Percentiles rank a stretch among this genome's conserved stretches.
These are phyloP conservation scores for Zygosaccharomyces siamensis DNA, from an alignment of 805 yeast genomes.

Conservation along the genomic window DNA sequence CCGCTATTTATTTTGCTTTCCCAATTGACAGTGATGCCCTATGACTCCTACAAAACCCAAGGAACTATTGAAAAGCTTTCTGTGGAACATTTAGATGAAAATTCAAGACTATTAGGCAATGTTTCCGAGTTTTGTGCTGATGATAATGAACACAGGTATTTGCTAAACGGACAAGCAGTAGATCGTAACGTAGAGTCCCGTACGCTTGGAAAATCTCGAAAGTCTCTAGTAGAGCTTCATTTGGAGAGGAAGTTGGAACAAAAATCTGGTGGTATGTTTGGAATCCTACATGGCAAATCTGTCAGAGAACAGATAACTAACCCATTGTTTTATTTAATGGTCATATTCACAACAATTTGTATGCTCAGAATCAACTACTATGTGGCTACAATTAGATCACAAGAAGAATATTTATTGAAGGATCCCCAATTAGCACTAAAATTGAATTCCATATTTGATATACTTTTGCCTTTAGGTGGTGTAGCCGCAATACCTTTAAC, in stretches of 20 bases:
- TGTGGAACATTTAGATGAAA: constrained; percentile 69
- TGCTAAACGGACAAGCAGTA: constrained; percentile 21
- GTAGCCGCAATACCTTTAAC: constrained; percentile 80
- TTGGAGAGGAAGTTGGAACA: constrained; percentile 52
- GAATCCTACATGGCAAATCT: constrained; percentile 64
- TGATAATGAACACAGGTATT: constrained; percentile 35
- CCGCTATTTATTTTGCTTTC: constrained; percentile 74
- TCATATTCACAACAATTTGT: constrained; percentile 74
- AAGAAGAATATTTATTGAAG: constrained; percentile 67
- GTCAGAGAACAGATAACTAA: constrained; percentile 45
- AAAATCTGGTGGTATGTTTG: constrained; percentile 63
- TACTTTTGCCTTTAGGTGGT: constrained; percentile 87
- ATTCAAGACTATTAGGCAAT: constrained; percentile 46
- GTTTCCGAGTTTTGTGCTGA: constrained; percentile 45
- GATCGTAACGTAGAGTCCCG: constrained; percentile 6
- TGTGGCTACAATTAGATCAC: constrained; percentile 83
- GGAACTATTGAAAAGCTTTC: constrained; percentile 63
- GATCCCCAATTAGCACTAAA: constrained; percentile 45
- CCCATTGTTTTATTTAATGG: constrained; percentile 76
- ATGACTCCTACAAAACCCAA: constrained; percentile 64
- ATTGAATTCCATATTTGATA: constrained; percentile 73
- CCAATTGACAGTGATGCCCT: constrained; percentile 78
- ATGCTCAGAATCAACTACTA: constrained; percentile 91
- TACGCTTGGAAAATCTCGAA: constrained; percentile 30
- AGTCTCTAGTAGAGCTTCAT: constrained; percentile 61